These are phyloP conservation scores for Stellera chamaejasme DNA, from an alignment of 345 rosid genomes.

Conservation along the genomic window DNA sequence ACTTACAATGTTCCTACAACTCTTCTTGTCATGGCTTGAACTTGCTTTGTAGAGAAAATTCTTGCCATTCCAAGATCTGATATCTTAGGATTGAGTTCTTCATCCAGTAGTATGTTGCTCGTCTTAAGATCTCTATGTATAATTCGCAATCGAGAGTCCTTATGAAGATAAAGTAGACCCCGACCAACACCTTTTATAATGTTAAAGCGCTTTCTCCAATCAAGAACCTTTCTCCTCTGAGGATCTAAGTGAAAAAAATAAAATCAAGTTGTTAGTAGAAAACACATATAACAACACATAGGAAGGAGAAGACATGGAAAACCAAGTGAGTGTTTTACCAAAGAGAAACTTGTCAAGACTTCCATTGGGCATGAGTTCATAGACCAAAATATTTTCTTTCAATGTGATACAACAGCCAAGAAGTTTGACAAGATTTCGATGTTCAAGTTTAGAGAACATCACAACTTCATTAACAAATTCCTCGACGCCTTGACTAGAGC, in stretches of 20 bases:
- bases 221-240: background rate
- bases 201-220: constrained; percentile 16
- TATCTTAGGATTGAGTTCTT: constrained; percentile 19
- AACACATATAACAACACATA: background rate
- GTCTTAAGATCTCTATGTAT: constrained; percentile 27
- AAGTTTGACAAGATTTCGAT: constrained; percentile 27
- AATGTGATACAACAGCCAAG: constrained; percentile 23
- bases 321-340: constrained; percentile 7
- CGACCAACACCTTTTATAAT: constrained; percentile 17
- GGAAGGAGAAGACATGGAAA: background rate
- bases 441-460: constrained; percentile 27
- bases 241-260: constrained; percentile 4
- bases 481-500: constrained; percentile 22
- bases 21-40: constrained; percentile 13
- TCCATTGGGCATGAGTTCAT: constrained; percentile 30
- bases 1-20: constrained; percentile 25
- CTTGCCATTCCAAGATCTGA: constrained; percentile 32
- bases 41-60: constrained; percentile 14
- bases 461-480: constrained; percentile 35
- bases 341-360: constrained; percentile 28
- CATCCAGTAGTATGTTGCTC: constrained; percentile 24
- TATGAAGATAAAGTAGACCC: constrained; percentile 22
- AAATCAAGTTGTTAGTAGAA: background rate
- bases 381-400: constrained; percentile 26
- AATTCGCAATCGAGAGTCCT: constrained; percentile 20